phyloP scores from a whole-genome alignment of 495 filamentous ascomycete species.

The Neurospora tetrasperma region DNA sequence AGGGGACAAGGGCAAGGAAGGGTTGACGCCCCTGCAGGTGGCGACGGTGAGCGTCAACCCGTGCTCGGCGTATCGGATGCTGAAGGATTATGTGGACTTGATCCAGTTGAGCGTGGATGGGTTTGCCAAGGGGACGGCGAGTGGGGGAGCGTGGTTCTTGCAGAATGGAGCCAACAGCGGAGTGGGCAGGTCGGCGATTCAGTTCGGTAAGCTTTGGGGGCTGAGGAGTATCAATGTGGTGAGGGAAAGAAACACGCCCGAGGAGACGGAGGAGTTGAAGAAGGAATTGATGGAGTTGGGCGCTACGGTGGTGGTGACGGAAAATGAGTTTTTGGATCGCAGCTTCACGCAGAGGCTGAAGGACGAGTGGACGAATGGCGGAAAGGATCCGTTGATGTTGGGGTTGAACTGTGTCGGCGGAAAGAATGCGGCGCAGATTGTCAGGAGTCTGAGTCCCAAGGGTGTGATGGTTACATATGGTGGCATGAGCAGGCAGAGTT shows the following conservation, averaged over 20 bases:
- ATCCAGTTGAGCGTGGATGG: slow-evolving; percentile 24
- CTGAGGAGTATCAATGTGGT: slow-evolving; percentile 81
- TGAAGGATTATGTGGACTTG: slow-evolving; percentile 65
- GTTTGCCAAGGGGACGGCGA: slow-evolving; percentile 11
- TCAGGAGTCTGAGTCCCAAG: slow-evolving; percentile 52
- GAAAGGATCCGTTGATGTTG: slow-evolving; percentile 56
- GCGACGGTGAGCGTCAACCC: slow-evolving; percentile 87
- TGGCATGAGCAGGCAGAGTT: slow-evolving; percentile 81
- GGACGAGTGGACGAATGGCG: slow-evolving; percentile 55
- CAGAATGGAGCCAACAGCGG: slow-evolving; percentile 96
- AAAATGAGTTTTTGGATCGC: slow-evolving; percentile 52
- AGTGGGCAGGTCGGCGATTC: slow-evolving; percentile 80
- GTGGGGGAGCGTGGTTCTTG: slow-evolving; percentile 75
- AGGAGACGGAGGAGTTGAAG: slow-evolving; percentile 57
- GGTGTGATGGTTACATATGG: slow-evolving; percentile 87
- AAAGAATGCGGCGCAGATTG: slow-evolving; percentile 61
- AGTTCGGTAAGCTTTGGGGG: slow-evolving; percentile 74
- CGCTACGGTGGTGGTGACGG: slow-evolving; percentile 73
- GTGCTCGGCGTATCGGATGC: slow-evolving; percentile 84
- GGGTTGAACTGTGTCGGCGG: slow-evolving; percentile 96
- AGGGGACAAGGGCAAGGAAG: slow-evolving; percentile 32
- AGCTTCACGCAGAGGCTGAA: slow-evolving; percentile 54
- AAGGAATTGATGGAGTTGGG: slow-evolving; percentile 61
- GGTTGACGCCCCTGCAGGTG: slow-evolving; percentile 61
- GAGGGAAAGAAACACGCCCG: slow-evolving; percentile 50